Base-by-base conservation (phyloP, 305 asterid genomes). In the Salvia sclarea region DNA sequence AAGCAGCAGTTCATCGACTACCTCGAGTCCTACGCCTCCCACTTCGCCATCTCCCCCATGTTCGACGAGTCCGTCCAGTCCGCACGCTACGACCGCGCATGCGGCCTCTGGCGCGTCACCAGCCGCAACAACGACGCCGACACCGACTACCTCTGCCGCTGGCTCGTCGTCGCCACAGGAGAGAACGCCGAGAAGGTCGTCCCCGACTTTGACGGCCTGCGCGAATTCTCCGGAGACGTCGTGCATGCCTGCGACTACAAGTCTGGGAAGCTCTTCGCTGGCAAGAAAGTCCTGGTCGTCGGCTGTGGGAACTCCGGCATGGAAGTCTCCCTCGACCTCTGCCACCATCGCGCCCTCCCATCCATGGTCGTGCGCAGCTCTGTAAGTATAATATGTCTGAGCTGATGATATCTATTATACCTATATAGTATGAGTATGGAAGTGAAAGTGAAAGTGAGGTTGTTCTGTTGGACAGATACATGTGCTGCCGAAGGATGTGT, bases 271-370 rank as follows among this genome's bases (percentile, higher is more conserved):
- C 75, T 6, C 25, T 85, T 78, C 61, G 66, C 66, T 17, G 97
- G 90, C 9, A 85, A 88, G 64, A 71, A 73, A 0, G 95, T 93
- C 12, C 65, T 90, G 20, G 98, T 93, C 0, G 94, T 90, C 14
- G 98, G 98, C 0, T 88, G 98, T 75, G 97, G 98, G 21, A 93
- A 93, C 68, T 90, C 98, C 5, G 98, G 96, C 35, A 90, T 93
- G 98, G 98, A 93, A 62, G 86, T 93, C 40, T 83, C 92, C 1
- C 94, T 90, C 59, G 98, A 93, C 80, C 98, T 93, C 64, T 85
- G 84, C 67, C 84, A 85, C 41, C 88, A 90, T 37, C 72, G 75
- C 58, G 97, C 97, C 13, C 11, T 41, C 63, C 96, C 98, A 41
- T 83, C 86, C 5, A 83, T 93, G 95, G 92, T 88, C 5, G 94